A percentile compares a stretch with the other conserved stretches of the same genome.
Evolutionary conservation across 306 rosid genomes (phyloP).

Genomic region (Oxytropis ochrocephala): DNA sequence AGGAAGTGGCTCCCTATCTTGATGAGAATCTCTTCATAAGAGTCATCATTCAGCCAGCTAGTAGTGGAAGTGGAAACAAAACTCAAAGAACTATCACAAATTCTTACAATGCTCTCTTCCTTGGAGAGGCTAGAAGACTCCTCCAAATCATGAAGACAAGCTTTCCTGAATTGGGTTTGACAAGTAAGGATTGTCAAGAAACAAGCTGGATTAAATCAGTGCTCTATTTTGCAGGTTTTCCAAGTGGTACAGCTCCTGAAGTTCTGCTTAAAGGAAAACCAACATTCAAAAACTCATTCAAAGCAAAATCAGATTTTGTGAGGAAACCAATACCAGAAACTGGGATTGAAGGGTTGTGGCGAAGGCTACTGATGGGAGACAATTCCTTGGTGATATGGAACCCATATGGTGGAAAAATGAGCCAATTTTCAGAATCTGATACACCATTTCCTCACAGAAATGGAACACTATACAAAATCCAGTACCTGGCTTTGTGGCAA

Average conservation of each 20-base stretch:
- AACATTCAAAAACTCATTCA: slow-evolving; percentile 35
- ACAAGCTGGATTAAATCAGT: slow-evolving; percentile 66
- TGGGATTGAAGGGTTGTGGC: slow-evolving; percentile 45
- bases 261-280: slow-evolving; percentile 36
- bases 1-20: slow-evolving; percentile 39
- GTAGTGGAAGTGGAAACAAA: slow-evolving; percentile 1
- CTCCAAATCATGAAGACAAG: slow-evolving; percentile 24
- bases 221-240: slow-evolving; percentile 32
- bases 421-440: slow-evolving; percentile 37
- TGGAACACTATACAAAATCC: slow-evolving; percentile 48
- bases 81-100: slow-evolving; percentile 26
- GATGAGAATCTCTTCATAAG: slow-evolving; percentile 48
- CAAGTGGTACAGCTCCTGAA: slow-evolving; percentile 27
- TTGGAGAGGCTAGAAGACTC: slow-evolving; percentile 36
- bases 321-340: slow-evolving; percentile 36
- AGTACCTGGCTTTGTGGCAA: slow-evolving; percentile 31
- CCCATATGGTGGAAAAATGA: slow-evolving; percentile 62
- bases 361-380: slow-evolving; percentile 33
- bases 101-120: slow-evolving; percentile 33
- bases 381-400: slow-evolving; percentile 40
- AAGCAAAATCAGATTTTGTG: slow-evolving; percentile 65
- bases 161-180: slow-evolving; percentile 63
- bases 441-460: slow-evolving; percentile 57
- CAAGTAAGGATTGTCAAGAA: slow-evolving; percentile 33
- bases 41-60: slow-evolving; percentile 27